Evolutionary conservation across 306 rosid genomes (phyloP), one percentile per base, ranked within the genome.

Genomic region (Cucurbita pepo): DNA sequence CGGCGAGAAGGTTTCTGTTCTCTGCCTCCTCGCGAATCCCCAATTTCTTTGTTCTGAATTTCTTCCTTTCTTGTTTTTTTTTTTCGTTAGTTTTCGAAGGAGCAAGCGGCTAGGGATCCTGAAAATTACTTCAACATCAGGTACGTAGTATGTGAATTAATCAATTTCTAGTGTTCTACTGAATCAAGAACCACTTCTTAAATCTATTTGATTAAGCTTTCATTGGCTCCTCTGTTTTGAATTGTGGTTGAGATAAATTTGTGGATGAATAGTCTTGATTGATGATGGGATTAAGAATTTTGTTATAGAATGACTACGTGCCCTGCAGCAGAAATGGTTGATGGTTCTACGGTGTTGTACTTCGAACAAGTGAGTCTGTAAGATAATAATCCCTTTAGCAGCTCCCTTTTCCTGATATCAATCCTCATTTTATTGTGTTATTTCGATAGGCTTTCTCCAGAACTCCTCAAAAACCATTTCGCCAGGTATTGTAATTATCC

Each of bases 241-340:
- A 47, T 25, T 45, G 72, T 66, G 50, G 43, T 69, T 66, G 25
- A 15, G 73, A 14, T 47, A 3, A 13, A 22, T 50, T 48, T 50
- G 16, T 30, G 57, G 38, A 30, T 34, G 58, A 50, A 15, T 34
- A 2, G 10, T 48, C 16, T 69, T 69, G 25, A 50, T 50, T 69
- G 11, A 63, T 69, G 11, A 63, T 16, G 69, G 25, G 56, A 25
- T 53, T 21, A 16, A 19, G 34, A 54, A 3, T 70, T 44, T 10
- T 14, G 15, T 56, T 45, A 78, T 76, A 86, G 90, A 82, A 25
- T 83, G 71, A 50, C 79, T 25, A 84, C 96, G 1, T 95, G 97
- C 79, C 99, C 99, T 0, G 99, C 99, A 7, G 99, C 99, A 52
- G 97, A 95, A 74, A 82, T 95, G 85, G 95, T 84, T 22, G 97